Percentiles rank a stretch among this genome's conserved stretches.
Evolutionary conservation across 2,329 filamentous ascomycete genomes (phyloP).

Genomic region (Rugonectria rugulosa): DNA sequence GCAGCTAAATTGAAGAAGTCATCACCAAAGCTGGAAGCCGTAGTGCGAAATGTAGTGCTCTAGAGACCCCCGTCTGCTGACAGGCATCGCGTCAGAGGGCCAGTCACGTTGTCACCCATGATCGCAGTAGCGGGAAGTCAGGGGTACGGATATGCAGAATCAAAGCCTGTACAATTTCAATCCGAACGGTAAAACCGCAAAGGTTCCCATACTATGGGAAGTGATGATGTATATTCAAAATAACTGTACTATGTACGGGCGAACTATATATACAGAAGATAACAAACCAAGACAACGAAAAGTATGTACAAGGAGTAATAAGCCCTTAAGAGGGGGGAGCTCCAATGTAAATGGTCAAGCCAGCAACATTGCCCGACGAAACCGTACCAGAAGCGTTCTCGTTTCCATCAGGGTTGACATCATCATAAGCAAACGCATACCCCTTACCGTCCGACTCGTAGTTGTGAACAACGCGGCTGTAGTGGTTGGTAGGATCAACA

Average conservation of each 20-base stretch:
- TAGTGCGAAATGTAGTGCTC: too few species aligned
- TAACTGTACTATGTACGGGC: conserved; percentile 3
- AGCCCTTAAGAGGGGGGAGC: conserved; percentile 20
- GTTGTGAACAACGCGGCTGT: conserved; percentile 66
- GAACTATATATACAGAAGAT: too few species aligned
- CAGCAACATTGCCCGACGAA: conserved; percentile 32
- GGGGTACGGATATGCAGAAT: too few species aligned
- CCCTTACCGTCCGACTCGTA: conserved; percentile 66
- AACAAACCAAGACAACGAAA: neutral
- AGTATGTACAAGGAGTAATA: neutral
- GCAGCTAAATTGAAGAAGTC: too few species aligned
- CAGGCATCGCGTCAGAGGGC: too few species aligned
- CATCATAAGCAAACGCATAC: conserved; percentile 74
- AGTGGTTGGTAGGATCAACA: conserved; percentile 59
- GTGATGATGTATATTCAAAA: neutral
- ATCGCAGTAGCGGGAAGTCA: too few species aligned
- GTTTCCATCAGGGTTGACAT: conserved; percentile 66
- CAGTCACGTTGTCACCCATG: too few species aligned
- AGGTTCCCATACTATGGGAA: too few species aligned
- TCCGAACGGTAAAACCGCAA: too few species aligned
- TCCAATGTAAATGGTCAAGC: conserved; percentile 40
- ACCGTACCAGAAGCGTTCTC: conserved; percentile 57
- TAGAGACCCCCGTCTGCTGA: too few species aligned
- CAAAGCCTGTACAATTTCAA: too few species aligned
- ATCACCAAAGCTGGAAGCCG: too few species aligned